Evolutionary conservation across 257 asterid species (phyloP).

Genomic region (Nicotiana attenuata): DNA sequence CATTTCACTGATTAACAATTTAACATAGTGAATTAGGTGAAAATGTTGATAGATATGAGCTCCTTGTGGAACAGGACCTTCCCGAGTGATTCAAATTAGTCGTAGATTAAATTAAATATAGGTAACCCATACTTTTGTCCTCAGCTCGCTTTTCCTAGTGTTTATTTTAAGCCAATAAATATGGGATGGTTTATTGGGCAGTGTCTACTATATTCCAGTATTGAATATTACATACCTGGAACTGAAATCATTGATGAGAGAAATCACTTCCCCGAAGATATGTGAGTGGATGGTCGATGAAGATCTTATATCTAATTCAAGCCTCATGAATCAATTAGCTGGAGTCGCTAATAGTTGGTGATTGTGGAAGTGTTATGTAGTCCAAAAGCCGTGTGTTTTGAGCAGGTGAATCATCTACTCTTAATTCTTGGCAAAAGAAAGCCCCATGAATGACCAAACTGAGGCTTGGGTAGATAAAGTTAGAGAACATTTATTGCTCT

Average conservation of each 20-base stretch:
- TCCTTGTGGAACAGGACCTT: too few species aligned
- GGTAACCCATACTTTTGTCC: too few species aligned
- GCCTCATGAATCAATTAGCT: too few species aligned
- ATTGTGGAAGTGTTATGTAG: neutral
- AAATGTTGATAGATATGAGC: too few species aligned
- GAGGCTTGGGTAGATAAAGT: neutral
- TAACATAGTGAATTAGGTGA: neutral
- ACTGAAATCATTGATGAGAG: neutral
- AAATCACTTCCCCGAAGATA: neutral
- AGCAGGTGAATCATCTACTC: neutral
- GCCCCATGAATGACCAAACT: neutral
- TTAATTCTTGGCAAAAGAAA: neutral
- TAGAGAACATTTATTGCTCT: neutral
- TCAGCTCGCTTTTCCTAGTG: too few species aligned
- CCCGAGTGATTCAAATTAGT: too few species aligned
- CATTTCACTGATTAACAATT: neutral
- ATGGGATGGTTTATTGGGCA: too few species aligned
- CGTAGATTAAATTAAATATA: too few species aligned
- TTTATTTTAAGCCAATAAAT: too few species aligned
- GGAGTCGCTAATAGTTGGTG: neutral
- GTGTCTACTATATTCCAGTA: neutral
- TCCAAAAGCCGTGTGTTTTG: too few species aligned
- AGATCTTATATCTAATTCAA: neutral
- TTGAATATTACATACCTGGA: neutral
- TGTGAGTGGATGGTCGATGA: neutral